Evolutionary conservation across 78 protist genomes (phyloP).

Genomic region (Creolimax fragrantissima): DNA sequence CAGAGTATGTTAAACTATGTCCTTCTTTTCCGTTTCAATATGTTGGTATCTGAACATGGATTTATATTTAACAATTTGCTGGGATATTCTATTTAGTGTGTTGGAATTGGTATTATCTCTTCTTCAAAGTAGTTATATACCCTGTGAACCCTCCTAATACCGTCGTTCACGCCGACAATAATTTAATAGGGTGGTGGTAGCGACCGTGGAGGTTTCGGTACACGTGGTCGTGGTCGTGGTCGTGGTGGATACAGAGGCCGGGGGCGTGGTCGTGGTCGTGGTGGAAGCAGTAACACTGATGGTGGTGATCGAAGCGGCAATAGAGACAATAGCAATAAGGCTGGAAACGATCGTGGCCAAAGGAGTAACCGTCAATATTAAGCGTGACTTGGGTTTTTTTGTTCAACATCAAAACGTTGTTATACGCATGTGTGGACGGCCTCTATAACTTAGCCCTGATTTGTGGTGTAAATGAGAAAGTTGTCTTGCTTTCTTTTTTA

Average conservation of each 20-base stretch:
- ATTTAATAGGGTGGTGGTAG: not conserved
- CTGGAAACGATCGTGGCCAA: no score
- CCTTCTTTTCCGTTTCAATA: not conserved
- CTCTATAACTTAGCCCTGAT: not conserved
- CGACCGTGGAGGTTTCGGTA: not conserved
- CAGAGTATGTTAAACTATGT: not conserved
- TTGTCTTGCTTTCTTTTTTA: not conserved
- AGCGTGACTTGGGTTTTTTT: not conserved
- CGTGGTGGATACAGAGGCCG: no score
- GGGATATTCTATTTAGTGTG: not conserved
- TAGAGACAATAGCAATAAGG: not conserved
- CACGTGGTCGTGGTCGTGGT: not conserved
- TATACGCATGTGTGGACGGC: not conserved
- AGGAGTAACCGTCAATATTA: not conserved
- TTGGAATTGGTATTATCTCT: not conserved
- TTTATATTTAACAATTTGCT: not conserved
- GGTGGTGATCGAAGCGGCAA: not conserved
- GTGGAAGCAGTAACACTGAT: not conserved
- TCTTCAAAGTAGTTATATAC: not conserved
- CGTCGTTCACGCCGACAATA: not conserved
- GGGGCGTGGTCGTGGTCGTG: not conserved
- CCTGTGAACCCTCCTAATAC: not conserved
- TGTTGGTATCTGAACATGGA: not conserved
- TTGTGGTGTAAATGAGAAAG: not conserved
- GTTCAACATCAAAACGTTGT: not conserved